Evolutionary conservation across 2,329 filamentous ascomycete species (phyloP), one percentile per base, ranked within the genome.

Genomic region (Diaporthe sp.): DNA sequence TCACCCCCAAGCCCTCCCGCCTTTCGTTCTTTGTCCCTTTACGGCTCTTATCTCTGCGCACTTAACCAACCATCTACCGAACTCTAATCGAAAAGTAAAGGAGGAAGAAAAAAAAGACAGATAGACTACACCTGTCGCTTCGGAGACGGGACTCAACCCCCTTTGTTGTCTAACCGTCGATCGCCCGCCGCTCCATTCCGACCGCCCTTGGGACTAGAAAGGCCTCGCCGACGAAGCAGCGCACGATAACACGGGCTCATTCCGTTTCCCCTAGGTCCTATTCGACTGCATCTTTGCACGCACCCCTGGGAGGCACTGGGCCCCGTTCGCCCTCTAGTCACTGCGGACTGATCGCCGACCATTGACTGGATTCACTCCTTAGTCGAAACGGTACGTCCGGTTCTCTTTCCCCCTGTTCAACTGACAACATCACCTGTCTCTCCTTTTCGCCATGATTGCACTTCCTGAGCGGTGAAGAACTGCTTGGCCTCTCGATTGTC

Each of bases 361-460:
- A 53, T 58, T 71, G 62, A 72, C 65, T 46, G 61, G 70, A 73
- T 60, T 58, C 57, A 73, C 31, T 34, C 25, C 42, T 65, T 67
- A 73, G 70, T 60, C 61, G 28, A 71, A 51, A 53, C 71, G 73
- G 76, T 77, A 77, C 62, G 76, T 77, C 57, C 46, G 37, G 46
- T 22, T 34, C 17, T 22, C 44, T 8, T 55, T 25, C 7, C 34
- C 34, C 60, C 37, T 60, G 55, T 62, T 37, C 37, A 42, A 37
- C 49, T 44, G 61, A 58, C 34, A 17, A 60, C 37, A 39, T 51
- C 31, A 31, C 51, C 22, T 44, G 7, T 49, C n/a, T 22, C 34
- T 42, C 58, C 31, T 60, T 49, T 68, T 68, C 46, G 15, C 8
- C 42, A 37, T 58, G 25, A 61, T 60, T 17, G 65, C 15, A n/a